Evolutionary conservation across 805 yeast genomes (phyloP), one percentile per base, ranked within the genome.

Genomic region (Kazachstania viticola): DNA sequence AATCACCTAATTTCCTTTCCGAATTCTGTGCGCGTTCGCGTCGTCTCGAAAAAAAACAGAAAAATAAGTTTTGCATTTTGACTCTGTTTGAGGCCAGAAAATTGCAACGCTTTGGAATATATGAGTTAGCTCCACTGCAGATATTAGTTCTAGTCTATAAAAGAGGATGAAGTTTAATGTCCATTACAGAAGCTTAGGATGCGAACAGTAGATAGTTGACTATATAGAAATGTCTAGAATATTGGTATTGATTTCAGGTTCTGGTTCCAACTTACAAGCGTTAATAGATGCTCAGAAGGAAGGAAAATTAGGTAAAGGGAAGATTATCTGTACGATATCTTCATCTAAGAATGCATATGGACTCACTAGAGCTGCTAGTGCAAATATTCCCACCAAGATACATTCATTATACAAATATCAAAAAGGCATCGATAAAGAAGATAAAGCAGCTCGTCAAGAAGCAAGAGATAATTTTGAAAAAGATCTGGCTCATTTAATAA

Each of bases 261-360:
- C 79, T 18, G 98, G 98, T 2, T 75, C 96, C n/a, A 91, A 91
- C 50, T 63, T 91, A 25, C 98, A 91, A 55, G 97, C 98, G 0
- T 63, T 91, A 25, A 84, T 91, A 21, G 95, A 91, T 54, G 81
- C 88, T 1, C 55, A 64, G 24, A 42, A 45, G 3, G 56, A 48
- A 12, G 64, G 60, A 17, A 44, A 34, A 35, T 60, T 64, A 27
- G 40, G 42, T 7, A 62, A 67, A 9, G 78, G 73, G 1, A 60
- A 63, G 21, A 81, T 91, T 31, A 66, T 72, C 18, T 73, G 74
- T 46, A 97, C 91, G 29, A 71, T 91, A 17, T 85, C 97, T 8
- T 87, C 96, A 12, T 73, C 79, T 28, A 61, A 79, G 6, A 70
- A 68, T n/a, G 98, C 98, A 2, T 91, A 67, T 51, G 98, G 98